Percentiles rank a stretch among this genome's conserved stretches.
Conservation (phyloP, 768 basidiomycete genomes). For the Rhodotorula diobovata region DNA sequence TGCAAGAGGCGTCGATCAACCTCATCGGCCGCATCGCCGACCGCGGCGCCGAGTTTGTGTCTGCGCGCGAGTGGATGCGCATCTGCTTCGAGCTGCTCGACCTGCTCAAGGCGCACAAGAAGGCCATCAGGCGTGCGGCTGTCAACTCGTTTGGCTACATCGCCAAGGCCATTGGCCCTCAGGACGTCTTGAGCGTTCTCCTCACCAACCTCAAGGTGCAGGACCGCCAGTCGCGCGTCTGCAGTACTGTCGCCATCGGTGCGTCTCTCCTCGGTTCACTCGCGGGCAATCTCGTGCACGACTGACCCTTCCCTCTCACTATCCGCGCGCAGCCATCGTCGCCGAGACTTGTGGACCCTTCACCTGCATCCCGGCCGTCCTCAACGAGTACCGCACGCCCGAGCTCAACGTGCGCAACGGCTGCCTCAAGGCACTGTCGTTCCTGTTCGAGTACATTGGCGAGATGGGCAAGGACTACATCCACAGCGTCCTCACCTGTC, state of each 20-base stretch:
- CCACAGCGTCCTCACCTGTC: conserved; percentile 94
- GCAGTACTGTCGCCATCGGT: conserved; percentile 94
- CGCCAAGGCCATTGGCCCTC: conserved; percentile 97
- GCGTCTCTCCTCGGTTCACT: conserved; percentile 29
- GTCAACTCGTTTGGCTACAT: conserved; percentile 99
- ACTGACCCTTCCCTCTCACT: background rate
- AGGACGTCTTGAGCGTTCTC: conserved; percentile 92
- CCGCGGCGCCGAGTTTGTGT: conserved; percentile 97
- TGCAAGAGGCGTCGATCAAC: conserved; percentile 99
- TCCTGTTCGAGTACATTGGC: conserved; percentile 99
- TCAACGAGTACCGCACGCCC: conserved; percentile 96
- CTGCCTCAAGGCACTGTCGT: conserved; percentile 95
- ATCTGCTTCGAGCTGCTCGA: conserved; percentile 98
- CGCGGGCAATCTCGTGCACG: background rate
- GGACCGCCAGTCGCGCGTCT: conserved; percentile 97
- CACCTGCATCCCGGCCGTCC: conserved; percentile 96
- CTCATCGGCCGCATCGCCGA: conserved; percentile 99
- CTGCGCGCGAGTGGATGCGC: conserved; percentile 99
- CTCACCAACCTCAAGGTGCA: conserved; percentile 95
- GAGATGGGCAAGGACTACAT: conserved; percentile 90
- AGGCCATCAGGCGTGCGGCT: conserved; percentile 94
- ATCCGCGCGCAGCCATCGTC: conserved; percentile 58
- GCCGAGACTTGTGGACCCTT: conserved; percentile 94
- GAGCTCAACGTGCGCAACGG: conserved; percentile 98
- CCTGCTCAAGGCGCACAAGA: conserved; percentile 96